A percentile compares a stretch with the other conserved stretches of the same genome.
Conservation (phyloP, 164 flowering plant genomes). For the Macadamia integrifolia region DNA sequence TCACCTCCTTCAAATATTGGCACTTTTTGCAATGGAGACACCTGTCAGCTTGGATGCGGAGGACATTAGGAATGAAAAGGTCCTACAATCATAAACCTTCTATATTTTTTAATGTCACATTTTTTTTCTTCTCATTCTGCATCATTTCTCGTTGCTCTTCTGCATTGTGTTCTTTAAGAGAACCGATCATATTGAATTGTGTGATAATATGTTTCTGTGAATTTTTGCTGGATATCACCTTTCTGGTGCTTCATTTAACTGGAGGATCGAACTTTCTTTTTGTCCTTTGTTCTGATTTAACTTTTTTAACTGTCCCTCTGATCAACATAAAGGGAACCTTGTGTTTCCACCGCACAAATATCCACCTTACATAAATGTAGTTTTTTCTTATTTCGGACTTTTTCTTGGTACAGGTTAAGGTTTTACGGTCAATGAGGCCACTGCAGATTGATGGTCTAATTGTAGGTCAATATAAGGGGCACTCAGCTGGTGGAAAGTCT, state of each 20-base stretch:
- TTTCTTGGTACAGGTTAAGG: constrained; percentile 56
- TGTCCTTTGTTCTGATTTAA: not conserved
- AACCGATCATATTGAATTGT: too few species aligned
- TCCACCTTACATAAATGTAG: not conserved
- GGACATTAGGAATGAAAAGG: constrained; percentile 93
- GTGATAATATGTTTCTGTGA: too few species aligned
- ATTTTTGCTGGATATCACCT: too few species aligned
- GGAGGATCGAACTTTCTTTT: not conserved
- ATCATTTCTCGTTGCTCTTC: too few species aligned
- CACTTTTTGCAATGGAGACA: constrained; percentile 91
- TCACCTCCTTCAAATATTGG: constrained; percentile 81
- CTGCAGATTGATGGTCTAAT: constrained; percentile 55
- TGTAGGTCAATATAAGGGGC: constrained; percentile 72
- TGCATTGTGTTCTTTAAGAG: too few species aligned
- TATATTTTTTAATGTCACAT: too few species aligned
- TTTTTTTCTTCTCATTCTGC: too few species aligned
- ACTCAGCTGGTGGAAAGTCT: constrained; percentile 43
- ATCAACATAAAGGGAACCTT: not conserved
- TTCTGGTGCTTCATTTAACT: not conserved
- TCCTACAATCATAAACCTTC: constrained; percentile 1
- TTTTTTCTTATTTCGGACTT: not conserved
- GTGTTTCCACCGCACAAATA: not conserved
- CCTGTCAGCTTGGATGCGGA: constrained; percentile 92
- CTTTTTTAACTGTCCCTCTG: not conserved
- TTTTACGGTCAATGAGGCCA: constrained; percentile 67